A percentile compares a stretch with the other conserved stretches of the same genome.
phyloP scores from a whole-genome alignment of 2,329 filamentous ascomycete species.

The Seiridium unicorne region DNA sequence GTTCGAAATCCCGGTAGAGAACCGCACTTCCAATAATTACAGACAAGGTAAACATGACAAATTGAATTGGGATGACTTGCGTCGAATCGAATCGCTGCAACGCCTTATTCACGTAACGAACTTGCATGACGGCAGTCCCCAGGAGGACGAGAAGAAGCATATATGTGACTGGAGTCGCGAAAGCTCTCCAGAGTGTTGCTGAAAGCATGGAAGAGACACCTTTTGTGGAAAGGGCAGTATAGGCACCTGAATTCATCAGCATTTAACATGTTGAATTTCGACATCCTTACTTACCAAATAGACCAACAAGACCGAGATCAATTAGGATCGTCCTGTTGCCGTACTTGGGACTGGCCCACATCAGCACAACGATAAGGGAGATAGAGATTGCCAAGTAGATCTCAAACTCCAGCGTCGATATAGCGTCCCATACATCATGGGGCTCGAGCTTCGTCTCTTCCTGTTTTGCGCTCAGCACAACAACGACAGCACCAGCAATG shows the following conservation, averaged over 20 bases:
- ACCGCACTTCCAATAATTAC: slow-evolving; percentile 94
- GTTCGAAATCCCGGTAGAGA: slow-evolving; percentile 92
- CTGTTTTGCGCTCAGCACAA: slow-evolving; percentile 86
- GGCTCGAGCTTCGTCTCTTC: slow-evolving; percentile 90
- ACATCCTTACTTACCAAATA: slow-evolving; percentile 70
- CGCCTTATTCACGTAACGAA: slow-evolving; percentile 87
- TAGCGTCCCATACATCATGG: slow-evolving; percentile 84
- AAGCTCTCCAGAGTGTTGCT: slow-evolving; percentile 81
- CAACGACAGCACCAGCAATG: slow-evolving; percentile 82
- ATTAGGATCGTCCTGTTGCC: slow-evolving; percentile 87
- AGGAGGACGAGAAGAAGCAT: slow-evolving; percentile 77
- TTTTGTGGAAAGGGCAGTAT: slow-evolving; percentile 95
- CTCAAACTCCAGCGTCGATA: slow-evolving; percentile 85
- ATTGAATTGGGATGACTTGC: slow-evolving; percentile 96
- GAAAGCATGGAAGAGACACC: slow-evolving; percentile 94
- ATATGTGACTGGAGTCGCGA: slow-evolving; percentile 91
- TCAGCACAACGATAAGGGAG: slow-evolving; percentile 69
- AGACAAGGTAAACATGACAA: slow-evolving; percentile 92
- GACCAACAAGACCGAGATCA: slow-evolving; percentile 85
- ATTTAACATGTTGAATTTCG: slow-evolving; percentile 8
- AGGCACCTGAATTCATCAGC: slow-evolving; percentile 62
- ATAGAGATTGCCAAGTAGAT: slow-evolving; percentile 81
- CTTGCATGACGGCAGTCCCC: slow-evolving; percentile 89
- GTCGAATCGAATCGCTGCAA: slow-evolving; percentile 95
- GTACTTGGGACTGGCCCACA: slow-evolving; percentile 80